Conservation (phyloP, 352 stramenopile species). For the Pythium aristosporum region DNA sequence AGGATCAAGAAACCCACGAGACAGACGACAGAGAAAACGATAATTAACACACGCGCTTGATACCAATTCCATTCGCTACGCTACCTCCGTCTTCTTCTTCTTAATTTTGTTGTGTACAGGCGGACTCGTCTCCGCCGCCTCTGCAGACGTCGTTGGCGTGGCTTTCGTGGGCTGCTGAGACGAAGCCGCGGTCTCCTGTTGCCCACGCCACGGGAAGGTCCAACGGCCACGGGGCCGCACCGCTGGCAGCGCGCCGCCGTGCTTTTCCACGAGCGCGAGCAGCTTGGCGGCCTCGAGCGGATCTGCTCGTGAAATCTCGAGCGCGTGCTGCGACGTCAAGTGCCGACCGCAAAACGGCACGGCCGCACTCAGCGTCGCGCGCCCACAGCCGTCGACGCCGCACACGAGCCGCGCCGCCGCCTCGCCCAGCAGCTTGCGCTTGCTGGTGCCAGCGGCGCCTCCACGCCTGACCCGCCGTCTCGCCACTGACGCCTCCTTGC, state of each 20-base stretch:
- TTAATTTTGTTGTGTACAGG: not conserved
- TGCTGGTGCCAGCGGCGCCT: constrained; percentile 30
- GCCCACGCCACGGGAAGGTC: not conserved
- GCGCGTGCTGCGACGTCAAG: constrained; percentile 65
- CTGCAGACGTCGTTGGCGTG: not conserved
- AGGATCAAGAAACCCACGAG: too few relatives aligned
- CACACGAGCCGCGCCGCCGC: constrained; percentile 29
- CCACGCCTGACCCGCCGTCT: constrained; percentile 10
- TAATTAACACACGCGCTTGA: not conserved
- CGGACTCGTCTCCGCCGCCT: not conserved
- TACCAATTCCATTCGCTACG: not conserved
- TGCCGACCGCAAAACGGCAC: constrained; percentile 49
- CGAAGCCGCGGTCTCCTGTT: not conserved
- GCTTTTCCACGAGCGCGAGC: constrained; percentile 44
- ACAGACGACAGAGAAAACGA: not conserved
- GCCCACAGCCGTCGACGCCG: constrained; percentile 35
- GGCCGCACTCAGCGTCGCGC: constrained; percentile 30
- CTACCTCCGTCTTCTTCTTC: not conserved
- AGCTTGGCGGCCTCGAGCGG: constrained; percentile 61
- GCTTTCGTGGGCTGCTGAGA: too few relatives aligned
- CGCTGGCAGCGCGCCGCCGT: constrained; percentile 19
- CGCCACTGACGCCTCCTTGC: constrained; percentile 1
- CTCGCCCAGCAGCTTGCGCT: constrained; percentile 20
- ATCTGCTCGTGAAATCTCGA: constrained; percentile 55
- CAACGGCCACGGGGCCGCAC: not conserved